Conservation (phyloP, 2,329 filamentous ascomycete genomes). For the Lasiodiplodia gonubiensis region DNA sequence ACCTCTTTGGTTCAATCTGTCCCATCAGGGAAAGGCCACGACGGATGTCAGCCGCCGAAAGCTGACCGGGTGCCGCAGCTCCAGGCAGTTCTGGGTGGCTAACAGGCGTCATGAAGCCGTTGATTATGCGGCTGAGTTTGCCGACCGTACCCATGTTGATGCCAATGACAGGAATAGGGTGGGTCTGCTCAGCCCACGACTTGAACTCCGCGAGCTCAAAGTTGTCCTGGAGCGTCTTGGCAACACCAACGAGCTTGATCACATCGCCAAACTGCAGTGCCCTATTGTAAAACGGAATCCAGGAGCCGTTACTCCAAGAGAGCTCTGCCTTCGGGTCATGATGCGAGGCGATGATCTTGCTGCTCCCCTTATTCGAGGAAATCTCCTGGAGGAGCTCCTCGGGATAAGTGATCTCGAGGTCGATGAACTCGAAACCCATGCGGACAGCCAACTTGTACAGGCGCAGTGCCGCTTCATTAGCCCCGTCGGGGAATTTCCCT, state of each 20-base stretch:
- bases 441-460: conserved; percentile 81
- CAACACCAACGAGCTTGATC: conserved; percentile 90
- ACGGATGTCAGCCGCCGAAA: conserved; percentile 88
- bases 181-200: conserved; percentile 71
- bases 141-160: conserved; percentile 93
- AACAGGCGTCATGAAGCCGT: conserved; percentile 92
- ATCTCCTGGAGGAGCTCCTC: conserved; percentile 75
- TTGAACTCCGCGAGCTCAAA: conserved; percentile 84
- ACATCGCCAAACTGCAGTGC: conserved; percentile 89
- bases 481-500: conserved; percentile 82
- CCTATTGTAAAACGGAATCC: conserved; percentile 88
- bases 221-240: conserved; percentile 80
- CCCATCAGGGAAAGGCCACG: conserved; percentile 78
- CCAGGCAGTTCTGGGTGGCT: conserved; percentile 88
- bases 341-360: conserved; percentile 91
- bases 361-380: conserved; percentile 70
- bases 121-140: conserved; percentile 87
- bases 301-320: conserved; percentile 91
- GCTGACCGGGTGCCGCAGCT: conserved; percentile 90
- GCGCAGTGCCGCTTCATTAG: conserved; percentile 70
- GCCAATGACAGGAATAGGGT: conserved; percentile 84
- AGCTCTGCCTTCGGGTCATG: conserved; percentile 81
- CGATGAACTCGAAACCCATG: conserved; percentile 88
- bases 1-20: conserved; percentile 74
- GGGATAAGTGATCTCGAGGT: conserved; percentile 87